Evolutionary conservation across 352 stramenopile genomes (phyloP).

Genomic region (Pythium inflatum): DNA sequence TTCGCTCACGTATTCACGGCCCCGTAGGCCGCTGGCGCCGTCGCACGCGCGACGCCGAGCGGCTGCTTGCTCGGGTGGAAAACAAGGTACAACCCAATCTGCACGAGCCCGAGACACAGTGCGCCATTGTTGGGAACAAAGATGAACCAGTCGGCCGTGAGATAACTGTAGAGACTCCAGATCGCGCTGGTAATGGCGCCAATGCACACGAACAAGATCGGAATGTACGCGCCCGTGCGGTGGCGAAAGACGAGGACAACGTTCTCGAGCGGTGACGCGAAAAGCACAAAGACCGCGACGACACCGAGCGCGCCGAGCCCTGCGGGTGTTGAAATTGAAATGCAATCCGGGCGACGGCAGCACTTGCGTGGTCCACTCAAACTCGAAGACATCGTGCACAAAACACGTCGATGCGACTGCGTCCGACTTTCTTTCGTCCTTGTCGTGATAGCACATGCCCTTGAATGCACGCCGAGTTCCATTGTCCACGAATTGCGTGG

Average conservation of each 20-base stretch:
- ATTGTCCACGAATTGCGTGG: no score
- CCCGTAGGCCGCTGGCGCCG: constrained; percentile 13
- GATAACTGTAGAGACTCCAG: constrained; percentile 41
- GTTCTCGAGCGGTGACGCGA: constrained; percentile 64
- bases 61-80: constrained; percentile 53
- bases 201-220: constrained; percentile 53
- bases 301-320: constrained; percentile 43
- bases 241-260: constrained; percentile 47
- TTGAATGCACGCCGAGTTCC: no score
- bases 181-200: constrained; percentile 48
- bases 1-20: no score
- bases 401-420: no score
- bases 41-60: no score
- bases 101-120: constrained; percentile 36
- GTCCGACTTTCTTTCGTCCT: no score
- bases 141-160: constrained; percentile 53
- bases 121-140: constrained; percentile 53
- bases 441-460: no score
- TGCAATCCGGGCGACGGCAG: no score
- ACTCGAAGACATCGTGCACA: no score
- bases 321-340: no score
- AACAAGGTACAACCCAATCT: constrained; percentile 49
- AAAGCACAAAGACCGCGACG: constrained; percentile 36
- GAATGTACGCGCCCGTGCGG: constrained; percentile 49
- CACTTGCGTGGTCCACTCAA: no score